Percentiles rank a stretch among this genome's conserved stretches.
Evolutionary conservation across 2,329 filamentous ascomycete genomes (phyloP).

Genomic region (Curvularia spicifera): DNA sequence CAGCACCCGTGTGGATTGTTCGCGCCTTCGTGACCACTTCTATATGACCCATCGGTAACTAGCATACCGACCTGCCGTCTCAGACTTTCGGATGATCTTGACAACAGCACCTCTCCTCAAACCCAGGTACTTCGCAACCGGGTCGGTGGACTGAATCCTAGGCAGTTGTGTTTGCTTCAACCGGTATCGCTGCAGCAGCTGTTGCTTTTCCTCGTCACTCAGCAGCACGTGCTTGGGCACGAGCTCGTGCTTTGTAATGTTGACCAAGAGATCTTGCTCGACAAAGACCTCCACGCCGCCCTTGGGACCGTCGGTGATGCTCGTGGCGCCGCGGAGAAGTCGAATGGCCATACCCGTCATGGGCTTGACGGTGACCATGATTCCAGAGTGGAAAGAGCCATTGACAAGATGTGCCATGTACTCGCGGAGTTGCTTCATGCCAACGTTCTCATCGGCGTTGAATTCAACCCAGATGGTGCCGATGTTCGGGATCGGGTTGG

Average conservation of each 20-base stretch:
- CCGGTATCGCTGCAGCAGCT: conserved; percentile 85
- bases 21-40: background rate
- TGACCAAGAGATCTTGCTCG: conserved; percentile 94
- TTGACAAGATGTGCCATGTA: conserved; percentile 84
- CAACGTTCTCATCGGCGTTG: conserved; percentile 77
- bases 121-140: conserved; percentile 89
- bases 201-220: conserved; percentile 85
- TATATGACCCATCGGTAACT: conserved; percentile 78
- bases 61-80: conserved; percentile 95
- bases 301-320: conserved; percentile 64
- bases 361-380: conserved; percentile 83
- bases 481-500: conserved; percentile 74
- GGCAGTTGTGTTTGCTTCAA: conserved; percentile 98
- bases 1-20: conserved; percentile 14
- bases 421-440: conserved; percentile 88
- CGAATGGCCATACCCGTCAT: conserved; percentile 77
- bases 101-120: conserved; percentile 92
- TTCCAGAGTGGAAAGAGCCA: conserved; percentile 85
- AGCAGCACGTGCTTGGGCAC: conserved; percentile 93
- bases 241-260: conserved; percentile 97
- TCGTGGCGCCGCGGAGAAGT: conserved; percentile 40
- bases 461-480: conserved; percentile 96
- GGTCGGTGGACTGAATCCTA: conserved; percentile 87
- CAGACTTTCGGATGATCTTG: conserved; percentile 95
- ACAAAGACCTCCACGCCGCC: conserved; percentile 92